Evolutionary conservation across 495 filamentous ascomycete species (phyloP).

Genomic region (Alectoria sarmentosa): DNA sequence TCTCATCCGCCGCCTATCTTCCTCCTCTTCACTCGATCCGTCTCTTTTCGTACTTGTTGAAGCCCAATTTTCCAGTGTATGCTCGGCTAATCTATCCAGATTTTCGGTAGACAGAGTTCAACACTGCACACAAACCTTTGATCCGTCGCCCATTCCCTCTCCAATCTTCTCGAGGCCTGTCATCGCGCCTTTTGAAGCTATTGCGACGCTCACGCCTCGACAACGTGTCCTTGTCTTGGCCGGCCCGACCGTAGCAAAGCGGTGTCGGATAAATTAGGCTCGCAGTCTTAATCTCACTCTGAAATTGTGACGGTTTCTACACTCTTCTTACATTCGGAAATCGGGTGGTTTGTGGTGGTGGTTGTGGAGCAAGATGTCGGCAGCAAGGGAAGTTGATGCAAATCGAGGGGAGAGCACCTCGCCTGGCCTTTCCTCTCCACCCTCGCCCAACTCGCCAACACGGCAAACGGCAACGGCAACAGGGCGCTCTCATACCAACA

Average conservation of each 20-base stretch:
- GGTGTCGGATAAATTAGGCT: background rate
- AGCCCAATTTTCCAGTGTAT: constrained; percentile 13
- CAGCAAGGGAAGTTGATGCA: constrained; percentile 15
- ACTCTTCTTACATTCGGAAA: background rate
- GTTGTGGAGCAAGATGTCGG: constrained; percentile 17
- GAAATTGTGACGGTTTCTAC: background rate
- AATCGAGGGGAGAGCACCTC: constrained; percentile 26
- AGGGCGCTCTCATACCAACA: constrained; percentile 2
- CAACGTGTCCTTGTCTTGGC: constrained; percentile 8
- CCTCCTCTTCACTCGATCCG: background rate
- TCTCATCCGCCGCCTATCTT: constrained; percentile 10
- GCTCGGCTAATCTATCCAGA: constrained; percentile 17
- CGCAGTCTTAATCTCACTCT: background rate
- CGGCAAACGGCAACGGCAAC: constrained; percentile 19
- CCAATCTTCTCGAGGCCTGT: background rate
- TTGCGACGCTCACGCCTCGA: constrained; percentile 16
- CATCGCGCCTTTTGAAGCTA: constrained; percentile 17
- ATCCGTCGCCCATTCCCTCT: background rate
- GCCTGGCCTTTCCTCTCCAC: constrained; percentile 28
- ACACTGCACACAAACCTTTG: background rate
- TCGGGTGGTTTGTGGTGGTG: background rate
- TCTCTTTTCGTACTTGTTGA: constrained; percentile 4
- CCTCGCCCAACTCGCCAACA: constrained; percentile 24
- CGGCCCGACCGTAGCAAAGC: background rate
- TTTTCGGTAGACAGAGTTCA: constrained; percentile 13